Percentiles rank a stretch among this genome's conserved stretches.
These are phyloP conservation scores for Typha latifolia DNA, from an alignment of 176 grass and related monocot genomes.

Conservation along the genomic window DNA sequence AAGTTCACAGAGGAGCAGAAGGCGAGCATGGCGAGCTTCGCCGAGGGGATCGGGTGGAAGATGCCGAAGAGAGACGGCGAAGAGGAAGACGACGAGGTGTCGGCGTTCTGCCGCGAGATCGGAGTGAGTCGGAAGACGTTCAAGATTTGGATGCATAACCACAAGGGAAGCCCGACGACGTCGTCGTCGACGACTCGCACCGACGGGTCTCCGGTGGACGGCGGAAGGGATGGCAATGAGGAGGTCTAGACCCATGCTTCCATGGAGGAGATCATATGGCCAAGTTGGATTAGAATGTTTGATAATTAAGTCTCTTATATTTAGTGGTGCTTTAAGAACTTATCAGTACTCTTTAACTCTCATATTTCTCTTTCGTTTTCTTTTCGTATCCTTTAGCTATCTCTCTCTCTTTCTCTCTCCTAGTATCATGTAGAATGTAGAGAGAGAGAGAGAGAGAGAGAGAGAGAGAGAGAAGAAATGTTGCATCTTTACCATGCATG, in stretches of 20 bases:
- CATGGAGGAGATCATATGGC: no score
- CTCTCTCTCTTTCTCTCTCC: background rate
- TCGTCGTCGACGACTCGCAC: slow-evolving; percentile 44
- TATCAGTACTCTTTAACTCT: no score
- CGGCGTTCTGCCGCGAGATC: slow-evolving; percentile 73
- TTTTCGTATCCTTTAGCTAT: no score
- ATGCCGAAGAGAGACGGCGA: slow-evolving; percentile 71
- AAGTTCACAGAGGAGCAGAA: slow-evolving; percentile 88
- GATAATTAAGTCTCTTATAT: no score
- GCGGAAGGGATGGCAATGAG: slow-evolving; percentile 18
- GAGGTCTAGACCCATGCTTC: background rate
- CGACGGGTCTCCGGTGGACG: slow-evolving; percentile 4
- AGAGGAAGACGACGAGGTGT: slow-evolving; percentile 54
- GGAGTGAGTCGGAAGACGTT: slow-evolving; percentile 71
- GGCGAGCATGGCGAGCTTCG: slow-evolving; percentile 55
- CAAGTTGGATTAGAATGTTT: no score
- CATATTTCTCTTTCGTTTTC: no score
- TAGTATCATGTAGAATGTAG: no score
- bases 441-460: no score
- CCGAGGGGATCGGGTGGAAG: slow-evolving; percentile 70
- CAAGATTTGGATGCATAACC: slow-evolving; percentile 99
- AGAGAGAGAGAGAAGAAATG: no score
- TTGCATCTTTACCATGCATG: no score
- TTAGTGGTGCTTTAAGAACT: no score
- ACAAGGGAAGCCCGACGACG: slow-evolving; percentile 45